phyloP scores from a whole-genome alignment of 2,329 filamentous ascomycete species.

The Microdochium nivale region DNA sequence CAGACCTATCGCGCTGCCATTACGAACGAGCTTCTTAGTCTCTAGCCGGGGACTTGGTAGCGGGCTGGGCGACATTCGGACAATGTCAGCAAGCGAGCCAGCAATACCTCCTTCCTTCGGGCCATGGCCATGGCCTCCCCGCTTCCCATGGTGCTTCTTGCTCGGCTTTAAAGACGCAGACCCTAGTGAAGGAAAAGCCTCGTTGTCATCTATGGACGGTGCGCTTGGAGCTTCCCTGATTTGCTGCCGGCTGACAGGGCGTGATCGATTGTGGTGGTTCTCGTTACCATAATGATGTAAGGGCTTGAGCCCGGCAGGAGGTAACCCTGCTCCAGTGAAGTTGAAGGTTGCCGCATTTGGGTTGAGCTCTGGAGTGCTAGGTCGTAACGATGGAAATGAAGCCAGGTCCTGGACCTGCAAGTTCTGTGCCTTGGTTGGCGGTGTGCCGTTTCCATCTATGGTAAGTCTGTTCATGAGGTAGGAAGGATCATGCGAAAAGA shows the following conservation, averaged over 20 bases:
- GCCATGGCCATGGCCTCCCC: slow-evolving; percentile 68
- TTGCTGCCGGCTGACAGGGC: slow-evolving; percentile 74
- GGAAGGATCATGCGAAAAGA: slow-evolving; percentile 93
- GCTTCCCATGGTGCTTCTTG: slow-evolving; percentile 91
- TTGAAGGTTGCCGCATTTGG: slow-evolving; percentile 42
- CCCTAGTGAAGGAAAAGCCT: slow-evolving; percentile 86
- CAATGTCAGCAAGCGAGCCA: slow-evolving; percentile 83
- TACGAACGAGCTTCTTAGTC: slow-evolving; percentile 49
- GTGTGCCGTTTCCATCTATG: slow-evolving; percentile 59
- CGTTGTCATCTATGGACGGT: slow-evolving; percentile 81
- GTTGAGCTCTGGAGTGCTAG: slow-evolving; percentile 48
- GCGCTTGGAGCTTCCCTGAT: slow-evolving; percentile 55
- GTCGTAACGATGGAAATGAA: slow-evolving; percentile 71
- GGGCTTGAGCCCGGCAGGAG: slow-evolving; percentile 60
- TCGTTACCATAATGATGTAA: slow-evolving; percentile 48
- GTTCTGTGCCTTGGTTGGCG: slow-evolving; percentile 55
- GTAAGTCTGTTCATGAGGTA: slow-evolving; percentile 75
- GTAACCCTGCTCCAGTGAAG: slow-evolving; percentile 47
- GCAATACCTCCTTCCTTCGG: slow-evolving; percentile 61
- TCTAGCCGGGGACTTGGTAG: slow-evolving; percentile 52
- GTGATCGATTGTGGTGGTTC: slow-evolving; percentile 65
- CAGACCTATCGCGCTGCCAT: slow-evolving; percentile 56
- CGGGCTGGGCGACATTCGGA: slow-evolving; percentile 91
- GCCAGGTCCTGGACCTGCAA: slow-evolving; percentile 79
- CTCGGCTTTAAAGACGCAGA: slow-evolving; percentile 65